Base-by-base conservation (phyloP, 1,139 yeast species). In the Yamadazyma dendronema region DNA sequence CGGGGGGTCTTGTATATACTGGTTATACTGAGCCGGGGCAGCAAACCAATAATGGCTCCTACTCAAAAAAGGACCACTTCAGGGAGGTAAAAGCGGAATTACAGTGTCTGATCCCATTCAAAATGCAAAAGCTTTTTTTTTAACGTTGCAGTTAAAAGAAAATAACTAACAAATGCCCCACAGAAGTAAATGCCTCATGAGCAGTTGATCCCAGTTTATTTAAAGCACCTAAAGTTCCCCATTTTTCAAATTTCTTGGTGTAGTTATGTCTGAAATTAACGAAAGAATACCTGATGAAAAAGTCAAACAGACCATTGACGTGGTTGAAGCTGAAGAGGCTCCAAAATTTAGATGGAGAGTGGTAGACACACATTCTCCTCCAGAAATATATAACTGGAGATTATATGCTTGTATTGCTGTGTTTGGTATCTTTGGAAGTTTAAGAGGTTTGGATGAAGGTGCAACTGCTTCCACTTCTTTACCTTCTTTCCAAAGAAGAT, bases 401-500 rank as follows among this genome's bases (percentile, higher is more conserved):
- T 60, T 77, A 33, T 73, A 64, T 47, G 44, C 72, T 23, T 67
- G 78, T 3, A 70, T 78, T 11, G 59, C 74, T 33, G 71, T 77
- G 3, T 79, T 77, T 56, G 84, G 84, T 31, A 53, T 78, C 17
- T 57, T 77, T 37, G 85, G 85, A 10, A 67, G 77, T 17, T 80
- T 81, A 9, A 61, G 84, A 54, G 85, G 85, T 12, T 70, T 66
- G 37, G 85, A 79, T 54, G 84, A 79, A 56, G 85, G 84, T 34
- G 38, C 38, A 31, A 35, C 46, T 25, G 43, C 77, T n/a, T 80
- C 79, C 8, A 56, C 67, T 3, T 60, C 69, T 27, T 68, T 74
- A 3, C 78, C 70, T 45, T 59, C 77, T 1, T 79, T 79, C 53
- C 56, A 53, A 31, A 35, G 49, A 2, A 61, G 58, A 41, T 77